phyloP scores from a whole-genome alignment of 169 alveolate species.

The Cytauxzoon felis region DNA sequence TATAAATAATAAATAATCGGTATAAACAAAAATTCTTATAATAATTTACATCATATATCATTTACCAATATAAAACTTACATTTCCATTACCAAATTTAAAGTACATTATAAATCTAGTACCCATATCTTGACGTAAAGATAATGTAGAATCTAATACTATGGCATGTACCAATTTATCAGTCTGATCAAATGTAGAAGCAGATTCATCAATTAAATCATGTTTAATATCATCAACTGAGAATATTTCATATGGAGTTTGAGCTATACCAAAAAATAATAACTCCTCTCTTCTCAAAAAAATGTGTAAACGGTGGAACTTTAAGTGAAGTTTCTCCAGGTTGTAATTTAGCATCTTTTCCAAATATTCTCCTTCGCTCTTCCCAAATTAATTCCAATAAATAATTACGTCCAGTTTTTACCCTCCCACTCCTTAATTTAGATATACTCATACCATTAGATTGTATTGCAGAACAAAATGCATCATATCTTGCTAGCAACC shows the following conservation, averaged over 20 bases:
- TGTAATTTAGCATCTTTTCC: constrained; percentile 27
- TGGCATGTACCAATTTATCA: constrained; percentile 31
- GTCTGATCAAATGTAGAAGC: background rate
- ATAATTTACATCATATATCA: no score
- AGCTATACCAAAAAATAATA: constrained; percentile 30
- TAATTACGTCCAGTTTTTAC: constrained; percentile 20
- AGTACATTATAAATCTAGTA: constrained; percentile 18
- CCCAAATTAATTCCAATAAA: constrained; percentile 9
- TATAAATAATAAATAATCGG: no score
- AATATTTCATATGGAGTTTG: constrained; percentile 25
- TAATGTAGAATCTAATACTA: constrained; percentile 20
- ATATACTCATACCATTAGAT: constrained; percentile 18
- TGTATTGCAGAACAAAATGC: constrained; percentile 22
- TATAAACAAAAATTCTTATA: no score
- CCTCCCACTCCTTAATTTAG: constrained; percentile 13
- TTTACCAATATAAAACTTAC: no score
- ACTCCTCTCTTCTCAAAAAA: constrained; percentile 46
- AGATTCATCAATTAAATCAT: constrained; percentile 3
- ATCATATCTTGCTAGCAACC: constrained; percentile 41
- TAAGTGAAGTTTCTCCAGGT: constrained; percentile 31
- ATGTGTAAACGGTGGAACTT: constrained; percentile 37
- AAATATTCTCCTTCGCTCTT: constrained; percentile 11
- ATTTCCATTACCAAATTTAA: constrained; percentile 11
- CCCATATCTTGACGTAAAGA: constrained; percentile 44
- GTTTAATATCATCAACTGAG: constrained; percentile 8